A percentile compares a stretch with the other conserved stretches of the same genome.
Conservation (phyloP, 2,329 filamentous ascomycete genomes). For the Coniella vitis region DNA sequence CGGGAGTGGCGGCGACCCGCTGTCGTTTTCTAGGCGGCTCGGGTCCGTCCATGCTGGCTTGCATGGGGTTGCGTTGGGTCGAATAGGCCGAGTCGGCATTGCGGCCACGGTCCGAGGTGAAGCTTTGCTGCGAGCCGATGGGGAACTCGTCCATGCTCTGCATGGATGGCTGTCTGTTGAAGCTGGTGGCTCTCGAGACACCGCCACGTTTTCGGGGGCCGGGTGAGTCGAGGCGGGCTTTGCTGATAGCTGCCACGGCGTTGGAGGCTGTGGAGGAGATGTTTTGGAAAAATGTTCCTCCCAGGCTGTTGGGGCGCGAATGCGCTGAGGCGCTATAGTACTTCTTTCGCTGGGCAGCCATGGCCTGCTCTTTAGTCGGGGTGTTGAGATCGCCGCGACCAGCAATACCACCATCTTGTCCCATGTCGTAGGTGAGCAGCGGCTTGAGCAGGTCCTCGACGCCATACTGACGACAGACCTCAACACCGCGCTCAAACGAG, state of each 20-base stretch:
- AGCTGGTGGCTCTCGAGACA: conserved; percentile 59
- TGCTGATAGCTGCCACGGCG: conserved; percentile 92
- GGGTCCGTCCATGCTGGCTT: conserved; percentile 46
- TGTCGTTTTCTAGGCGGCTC: conserved; percentile 82
- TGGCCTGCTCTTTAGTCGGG: conserved; percentile 96
- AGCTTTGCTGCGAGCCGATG: conserved; percentile 77
- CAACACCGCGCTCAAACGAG: conserved; percentile 81
- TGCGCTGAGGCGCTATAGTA: conserved; percentile 76
- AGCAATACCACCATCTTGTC: conserved; percentile 63
- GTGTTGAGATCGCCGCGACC: conserved; percentile 78
- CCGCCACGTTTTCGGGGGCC: conserved; percentile 54
- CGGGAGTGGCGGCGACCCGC: conserved; percentile 48
- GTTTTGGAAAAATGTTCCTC: conserved; percentile 93
- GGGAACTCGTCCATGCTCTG: conserved; percentile 62
- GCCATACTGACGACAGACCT: conserved; percentile 77
- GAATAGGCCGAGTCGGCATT: conserved; percentile 64
- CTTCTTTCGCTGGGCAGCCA: conserved; percentile 90
- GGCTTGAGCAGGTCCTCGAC: conserved; percentile 72
- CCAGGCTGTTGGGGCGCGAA: conserved; percentile 56
- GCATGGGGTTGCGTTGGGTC: conserved; percentile 41
- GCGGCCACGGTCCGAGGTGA: conserved; percentile 69
- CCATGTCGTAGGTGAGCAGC: conserved; percentile 74
- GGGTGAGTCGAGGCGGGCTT: conserved; percentile 87
- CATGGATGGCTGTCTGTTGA: conserved; percentile 64
- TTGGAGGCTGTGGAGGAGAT: conserved; percentile 91